These are phyloP conservation scores for Dalbergia oliveri DNA, from an alignment of 306 rosid species.

Conservation along the genomic window DNA sequence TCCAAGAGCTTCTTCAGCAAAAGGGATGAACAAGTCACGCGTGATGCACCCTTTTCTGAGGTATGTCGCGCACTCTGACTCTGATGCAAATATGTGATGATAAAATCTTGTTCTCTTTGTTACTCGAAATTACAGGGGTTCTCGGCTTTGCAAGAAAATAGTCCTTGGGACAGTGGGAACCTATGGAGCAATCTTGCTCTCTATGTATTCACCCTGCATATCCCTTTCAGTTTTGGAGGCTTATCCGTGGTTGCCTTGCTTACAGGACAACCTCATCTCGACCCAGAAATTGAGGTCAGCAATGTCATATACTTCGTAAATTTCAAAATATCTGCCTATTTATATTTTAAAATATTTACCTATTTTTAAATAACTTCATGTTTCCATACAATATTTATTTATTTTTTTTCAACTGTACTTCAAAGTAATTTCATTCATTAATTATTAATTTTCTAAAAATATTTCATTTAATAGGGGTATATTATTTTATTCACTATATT, in stretches of 20 bases:
- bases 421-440: no score
- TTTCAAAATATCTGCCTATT: no score
- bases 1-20: constrained; percentile 55
- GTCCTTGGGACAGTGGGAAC: constrained; percentile 70
- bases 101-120: constrained; percentile 8
- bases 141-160: constrained; percentile 60
- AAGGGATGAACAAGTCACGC: constrained; percentile 47
- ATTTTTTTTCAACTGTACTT: no score
- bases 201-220: constrained; percentile 75
- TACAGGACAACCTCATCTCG: constrained; percentile 58
- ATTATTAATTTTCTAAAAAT: no score
- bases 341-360: no score
- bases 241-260: constrained; percentile 67
- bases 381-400: no score
- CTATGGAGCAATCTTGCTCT: constrained; percentile 75
- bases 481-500: no score
- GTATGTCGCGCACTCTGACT: constrained; percentile 28
- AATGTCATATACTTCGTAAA: no score
- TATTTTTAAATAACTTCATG: no score
- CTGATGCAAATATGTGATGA: not conserved
- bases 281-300: constrained; percentile 73
- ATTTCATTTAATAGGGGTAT: no score
- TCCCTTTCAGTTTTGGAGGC: constrained; percentile 91
- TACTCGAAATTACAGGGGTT: constrained; percentile 60
- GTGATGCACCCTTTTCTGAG: constrained; percentile 52